Base-by-base conservation (phyloP, 257 asterid species). In the Primulina tabacum region DNA sequence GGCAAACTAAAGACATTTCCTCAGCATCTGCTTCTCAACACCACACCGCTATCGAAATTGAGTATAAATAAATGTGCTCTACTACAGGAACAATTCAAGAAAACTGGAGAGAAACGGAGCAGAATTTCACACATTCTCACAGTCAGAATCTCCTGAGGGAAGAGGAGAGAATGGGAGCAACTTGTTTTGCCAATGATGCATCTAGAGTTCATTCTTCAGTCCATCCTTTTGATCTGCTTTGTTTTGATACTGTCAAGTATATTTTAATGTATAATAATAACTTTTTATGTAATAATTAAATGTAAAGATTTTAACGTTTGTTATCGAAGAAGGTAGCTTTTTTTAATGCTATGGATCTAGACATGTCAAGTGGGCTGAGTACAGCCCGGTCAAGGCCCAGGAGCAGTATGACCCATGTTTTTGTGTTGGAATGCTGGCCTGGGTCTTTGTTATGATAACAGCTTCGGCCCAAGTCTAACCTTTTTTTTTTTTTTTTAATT, bases 1-100 rank as follows among this genome's bases (percentile, higher is more conserved):
- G 12, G 72, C 50, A 79, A 78, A 71, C 50, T 88, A 74, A 81
- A 73, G 73, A 80, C 26, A 8, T 56, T 89, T 69, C 96, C 94
- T 0, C 57, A 50, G 8, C 9, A 55, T 17, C 20, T 38, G 52
- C 79, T 87, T 18, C 79, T 82, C 40, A 82, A 72, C 6, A 34
- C 11, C 53, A 7, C 78, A 6, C 71, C 78, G 17, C 7, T 83
- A 37, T 62, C 65, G 58, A 87, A 87, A 70, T 76, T 85, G 70
- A 73, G 88, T 2, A 77, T 87, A 18, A 75, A 68, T 6, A 68
- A 70, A 4, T 86, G 89, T 26, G 75, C 75, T 1, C 60, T 79
- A 52, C 74, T 88, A 76, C 78, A 64, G 70, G 72, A 66, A 20
- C 71, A 21, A 32, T 80, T 81, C 75, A 63, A 69, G 28, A 73